A percentile compares a stretch with the other conserved stretches of the same genome.
These are phyloP conservation scores for Penicillium brevicompactum DNA, from an alignment of 2,329 filamentous ascomycete genomes.

Conservation along the genomic window DNA sequence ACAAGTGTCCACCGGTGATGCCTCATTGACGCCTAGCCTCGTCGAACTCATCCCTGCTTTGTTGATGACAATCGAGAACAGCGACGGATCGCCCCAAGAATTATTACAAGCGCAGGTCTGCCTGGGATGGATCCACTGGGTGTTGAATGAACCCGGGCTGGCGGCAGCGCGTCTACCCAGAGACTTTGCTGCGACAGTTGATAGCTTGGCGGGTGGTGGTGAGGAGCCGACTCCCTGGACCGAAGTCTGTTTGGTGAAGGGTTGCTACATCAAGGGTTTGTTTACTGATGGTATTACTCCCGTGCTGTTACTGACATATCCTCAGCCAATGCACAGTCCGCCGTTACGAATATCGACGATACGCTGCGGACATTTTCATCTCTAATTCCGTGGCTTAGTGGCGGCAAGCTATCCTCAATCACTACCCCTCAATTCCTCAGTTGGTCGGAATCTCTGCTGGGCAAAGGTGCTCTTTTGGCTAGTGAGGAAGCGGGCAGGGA, in stretches of 20 bases:
- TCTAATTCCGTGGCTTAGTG: constrained; percentile 62
- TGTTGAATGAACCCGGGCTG: constrained; percentile 66
- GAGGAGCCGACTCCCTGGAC: constrained; percentile 70
- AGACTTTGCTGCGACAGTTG: constrained; percentile 60
- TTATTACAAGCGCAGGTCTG: constrained; percentile 78
- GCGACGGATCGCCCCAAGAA: constrained; percentile 57
- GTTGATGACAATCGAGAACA: constrained; percentile 59
- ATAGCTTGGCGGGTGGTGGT: constrained; percentile 55
- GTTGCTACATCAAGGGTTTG: constrained; percentile 74
- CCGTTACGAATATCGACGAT: constrained; percentile 48
- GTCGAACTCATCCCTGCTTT: constrained; percentile 44
- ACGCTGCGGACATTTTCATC: constrained; percentile 69
- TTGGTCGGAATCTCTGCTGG: constrained; percentile 78
- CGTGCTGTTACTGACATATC: constrained; percentile 11
- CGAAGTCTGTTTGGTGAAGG: constrained; percentile 77
- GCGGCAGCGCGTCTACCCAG: constrained; percentile 65
- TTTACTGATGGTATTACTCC: constrained; percentile 1
- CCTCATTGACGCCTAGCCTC: constrained; percentile 46
- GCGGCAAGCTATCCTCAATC: constrained; percentile 37
- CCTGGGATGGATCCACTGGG: constrained; percentile 83
- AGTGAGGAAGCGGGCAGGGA: constrained; percentile 51
- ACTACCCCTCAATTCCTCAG: constrained; percentile 68
- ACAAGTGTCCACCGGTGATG: constrained; percentile 32
- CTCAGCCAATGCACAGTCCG: constrained; percentile 50
- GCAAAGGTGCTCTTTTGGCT: constrained; percentile 71